Base-by-base conservation (phyloP, 2,329 filamentous ascomycete species). In the Colletotrichum echinochloae region DNA sequence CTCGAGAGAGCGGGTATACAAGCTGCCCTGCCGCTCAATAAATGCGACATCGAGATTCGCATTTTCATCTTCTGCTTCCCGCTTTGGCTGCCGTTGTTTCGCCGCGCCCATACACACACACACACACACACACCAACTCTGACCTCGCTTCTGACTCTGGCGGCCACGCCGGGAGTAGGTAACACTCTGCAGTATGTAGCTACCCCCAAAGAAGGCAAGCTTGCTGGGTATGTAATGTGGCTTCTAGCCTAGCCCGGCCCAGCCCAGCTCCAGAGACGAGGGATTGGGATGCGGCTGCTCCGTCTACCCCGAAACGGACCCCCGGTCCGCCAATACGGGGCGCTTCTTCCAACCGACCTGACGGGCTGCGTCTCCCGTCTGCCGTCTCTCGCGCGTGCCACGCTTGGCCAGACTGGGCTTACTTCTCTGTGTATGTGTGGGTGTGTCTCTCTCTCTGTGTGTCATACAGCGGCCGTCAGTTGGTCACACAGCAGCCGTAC, bases 71-170 rank as follows among this genome's bases (percentile, higher is more conserved):
- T 18, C 44, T 41, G 14, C 2, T 62, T 60, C 66, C 55, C 49
- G 44, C 55, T 51, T 66, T 70, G 62, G 44, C 41, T 60, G 62
- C 41, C 49, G 3, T 26, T 51, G 66, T 70, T 66, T 60, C 66
- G 66, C 44, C 60, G 30, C 30, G 30, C 8, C 39, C 39, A 7
- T 48, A 39, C 41, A 33, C 26, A 57, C 60, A 49, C 65, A 62
- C 51, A 39, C n/a, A n/a, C n/a, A n/a, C n/a, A n/a, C n/a, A n/a
- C n/a, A n/a, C n/a, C n/a, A n/a, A n/a, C n/a, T n/a, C n/a, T n/a
- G n/a, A n/a, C n/a, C n/a, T n/a, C n/a, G n/a, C n/a, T n/a, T n/a
- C n/a, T n/a, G n/a, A n/a, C n/a, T n/a, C n/a, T n/a, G n/a, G n/a
- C n/a, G n/a, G n/a, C n/a, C n/a, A n/a, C n/a, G n/a, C n/a, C n/a